Base-by-base conservation (phyloP, 2,329 filamentous ascomycete genomes). In the Ceratocystis lukuohia region DNA sequence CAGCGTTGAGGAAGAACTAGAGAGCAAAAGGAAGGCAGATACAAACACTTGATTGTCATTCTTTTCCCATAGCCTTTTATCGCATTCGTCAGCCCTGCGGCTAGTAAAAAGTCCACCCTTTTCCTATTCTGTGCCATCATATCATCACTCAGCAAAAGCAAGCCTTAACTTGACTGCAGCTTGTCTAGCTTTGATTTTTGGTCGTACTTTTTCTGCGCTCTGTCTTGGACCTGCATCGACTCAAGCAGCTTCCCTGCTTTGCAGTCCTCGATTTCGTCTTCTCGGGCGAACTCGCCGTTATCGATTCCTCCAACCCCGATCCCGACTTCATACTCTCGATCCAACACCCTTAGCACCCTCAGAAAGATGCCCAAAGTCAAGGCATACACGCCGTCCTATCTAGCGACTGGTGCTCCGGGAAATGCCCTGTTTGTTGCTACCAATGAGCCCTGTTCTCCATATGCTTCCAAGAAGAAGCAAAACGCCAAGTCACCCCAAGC, bases 361-460 rank as follows among this genome's bases (percentile, higher is more conserved):
- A 44, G 20, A 70, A 76, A 73, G 68, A 96, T 96, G 93, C 89
- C 91, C 46, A 91, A 88, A 76, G 85, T 96, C 73, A 86, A 89
- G 74, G 86, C 85, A 75, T 93, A 91, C 76, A 92, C 90, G 72
- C 91, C 93, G 66, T 80, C 86, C 71, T 99, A 92, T 91, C 86
- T 99, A 66, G 86, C 87, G 69, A 84, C 86, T 72, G 87, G 88
- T 63, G 86, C 86, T 65, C 85, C 89, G 22, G 93, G 90, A 69
- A 87, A 89, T 74, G 82, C 86, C 67, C 81, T 97, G 72, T 96
- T 97, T 76, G 80, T 80, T 69, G 75, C 79, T 28, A 73, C 76
- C 30, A 69, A 71, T 56, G 74, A 74, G 66, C 73, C 78, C 74
- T 72, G 78, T 72, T 76, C 75, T 15, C 74, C 76, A 15, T 78